Conservation (phyloP, 352 stramenopile species). For the Globisporangium irregulare region DNA sequence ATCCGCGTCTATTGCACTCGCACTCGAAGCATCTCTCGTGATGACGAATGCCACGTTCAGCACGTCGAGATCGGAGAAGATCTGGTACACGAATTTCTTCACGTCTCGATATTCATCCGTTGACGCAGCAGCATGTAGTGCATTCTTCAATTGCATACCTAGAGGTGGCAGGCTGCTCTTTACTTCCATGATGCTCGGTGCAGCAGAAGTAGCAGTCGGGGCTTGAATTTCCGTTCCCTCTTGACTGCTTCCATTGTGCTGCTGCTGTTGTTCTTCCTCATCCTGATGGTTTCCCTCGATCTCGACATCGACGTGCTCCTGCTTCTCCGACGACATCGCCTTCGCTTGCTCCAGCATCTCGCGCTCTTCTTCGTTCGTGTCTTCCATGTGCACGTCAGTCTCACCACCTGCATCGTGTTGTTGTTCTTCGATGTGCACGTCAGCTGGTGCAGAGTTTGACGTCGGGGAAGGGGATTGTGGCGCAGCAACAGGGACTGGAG, state of each 20-base stretch:
- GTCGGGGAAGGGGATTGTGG: neutral
- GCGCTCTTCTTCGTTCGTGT: conserved; percentile 22
- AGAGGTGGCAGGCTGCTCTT: conserved; percentile 20
- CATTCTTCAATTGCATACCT: conserved; percentile 39
- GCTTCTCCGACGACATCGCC: conserved; percentile 12
- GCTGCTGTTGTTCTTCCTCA: neutral
- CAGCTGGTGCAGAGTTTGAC: neutral
- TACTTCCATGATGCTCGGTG: neutral
- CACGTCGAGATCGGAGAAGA: conserved; percentile 61
- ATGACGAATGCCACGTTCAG: conserved; percentile 58
- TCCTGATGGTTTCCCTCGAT: conserved; percentile 19
- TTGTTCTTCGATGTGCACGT: neutral
- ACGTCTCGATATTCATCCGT: conserved; percentile 47
- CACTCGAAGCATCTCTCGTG: neutral
- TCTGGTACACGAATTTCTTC: conserved; percentile 64
- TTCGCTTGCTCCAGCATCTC: conserved; percentile 14
- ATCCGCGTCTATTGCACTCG: conserved; percentile 4
- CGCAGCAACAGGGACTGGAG: neutral
- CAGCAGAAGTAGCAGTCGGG: neutral
- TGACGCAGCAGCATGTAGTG: conserved; percentile 34
- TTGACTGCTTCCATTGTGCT: neutral
- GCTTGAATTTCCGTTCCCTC: neutral
- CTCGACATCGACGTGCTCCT: conserved; percentile 20
- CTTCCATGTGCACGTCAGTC: conserved; percentile 51
- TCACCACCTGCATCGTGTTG: conserved; percentile 6